Conservation (phyloP, 768 basidiomycete genomes). For the Tylopilus plumbeoviolaceoides region DNA sequence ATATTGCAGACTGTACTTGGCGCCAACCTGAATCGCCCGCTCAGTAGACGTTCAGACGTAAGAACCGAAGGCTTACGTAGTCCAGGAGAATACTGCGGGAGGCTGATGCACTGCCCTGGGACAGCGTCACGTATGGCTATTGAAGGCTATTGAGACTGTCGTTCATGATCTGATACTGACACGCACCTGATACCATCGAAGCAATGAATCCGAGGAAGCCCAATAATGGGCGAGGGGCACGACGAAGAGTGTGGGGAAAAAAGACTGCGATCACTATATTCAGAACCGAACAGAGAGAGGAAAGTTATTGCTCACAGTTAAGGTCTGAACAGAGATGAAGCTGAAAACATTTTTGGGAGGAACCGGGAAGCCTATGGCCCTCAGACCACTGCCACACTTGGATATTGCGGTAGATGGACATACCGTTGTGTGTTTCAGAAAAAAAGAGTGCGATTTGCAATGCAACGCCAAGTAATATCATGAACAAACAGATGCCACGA, state of each 20-base stretch:
- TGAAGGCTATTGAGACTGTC: constrained; percentile 3
- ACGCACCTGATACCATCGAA: constrained; percentile 58
- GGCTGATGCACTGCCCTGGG: constrained; percentile 48
- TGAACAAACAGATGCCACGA: constrained; percentile 36
- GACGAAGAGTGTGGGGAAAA: constrained; percentile 52
- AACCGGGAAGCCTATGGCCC: constrained; percentile 48
- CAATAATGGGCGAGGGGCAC: constrained; percentile 49
- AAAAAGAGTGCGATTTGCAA: constrained; percentile 12
- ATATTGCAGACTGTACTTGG: constrained; percentile 34
- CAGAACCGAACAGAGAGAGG: not conserved
- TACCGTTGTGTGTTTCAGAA: constrained; percentile 19
- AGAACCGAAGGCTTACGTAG: constrained; percentile 43
- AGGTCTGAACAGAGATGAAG: constrained; percentile 42
- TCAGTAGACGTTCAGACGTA: not conserved
- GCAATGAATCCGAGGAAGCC: constrained; percentile 48
- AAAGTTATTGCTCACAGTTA: constrained; percentile 37
- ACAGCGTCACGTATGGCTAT: constrained; percentile 61
- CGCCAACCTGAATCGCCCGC: constrained; percentile 32
- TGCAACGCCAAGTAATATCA: constrained; percentile 32
- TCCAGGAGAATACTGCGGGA: constrained; percentile 61
- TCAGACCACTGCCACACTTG: not conserved
- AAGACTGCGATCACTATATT: constrained; percentile 39
- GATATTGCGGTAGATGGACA: not conserved
- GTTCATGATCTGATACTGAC: not conserved
- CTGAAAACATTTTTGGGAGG: constrained; percentile 47